phyloP scores from a whole-genome alignment of 2,329 filamentous ascomycete species.

The Neonectria magnoliae region DNA sequence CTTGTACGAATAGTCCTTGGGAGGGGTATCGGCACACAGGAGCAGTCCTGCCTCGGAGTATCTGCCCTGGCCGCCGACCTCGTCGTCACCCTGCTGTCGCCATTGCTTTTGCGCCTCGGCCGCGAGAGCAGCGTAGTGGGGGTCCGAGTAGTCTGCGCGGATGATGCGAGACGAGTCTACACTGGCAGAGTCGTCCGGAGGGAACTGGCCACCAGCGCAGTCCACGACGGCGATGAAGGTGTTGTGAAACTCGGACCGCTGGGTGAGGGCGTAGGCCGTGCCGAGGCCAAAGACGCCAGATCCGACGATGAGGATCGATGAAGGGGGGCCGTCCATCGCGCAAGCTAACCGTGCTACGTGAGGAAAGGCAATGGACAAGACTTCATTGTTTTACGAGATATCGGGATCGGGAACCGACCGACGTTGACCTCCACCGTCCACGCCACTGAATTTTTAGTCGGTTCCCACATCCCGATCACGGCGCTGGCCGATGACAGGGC shows the following conservation, averaged over 20 bases:
- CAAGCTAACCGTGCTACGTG: conserved; percentile 18
- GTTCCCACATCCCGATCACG: conserved; percentile 40
- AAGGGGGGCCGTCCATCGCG: conserved; percentile 49
- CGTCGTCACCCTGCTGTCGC: conserved; percentile 66
- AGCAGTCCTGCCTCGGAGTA: conserved; percentile 78
- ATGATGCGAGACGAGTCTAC: conserved; percentile 73
- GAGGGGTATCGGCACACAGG: conserved; percentile 65
- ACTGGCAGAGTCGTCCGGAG: conserved; percentile 67
- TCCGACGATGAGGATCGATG: conserved; percentile 73
- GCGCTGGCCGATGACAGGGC: conserved; percentile 32
- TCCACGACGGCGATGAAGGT: conserved; percentile 70
- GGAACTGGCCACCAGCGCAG: conserved; percentile 65
- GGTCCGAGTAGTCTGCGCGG: conserved; percentile 81
- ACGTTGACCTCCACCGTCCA: not conserved
- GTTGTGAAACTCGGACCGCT: conserved; percentile 64
- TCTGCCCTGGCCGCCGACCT: conserved; percentile 70
- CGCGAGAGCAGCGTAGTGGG: conserved; percentile 79
- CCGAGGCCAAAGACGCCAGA: conserved; percentile 71
- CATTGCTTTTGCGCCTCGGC: conserved; percentile 74
- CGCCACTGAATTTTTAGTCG: conserved; percentile 29
- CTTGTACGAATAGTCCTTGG: conserved; percentile 40
- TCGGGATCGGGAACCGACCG: not conserved
- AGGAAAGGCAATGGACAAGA: conserved; percentile 16
- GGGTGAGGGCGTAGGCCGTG: conserved; percentile 74
- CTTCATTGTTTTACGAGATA: conserved; percentile 6